Conservation (phyloP, 768 basidiomycete species). For the Phlegmacium glaucopus region DNA sequence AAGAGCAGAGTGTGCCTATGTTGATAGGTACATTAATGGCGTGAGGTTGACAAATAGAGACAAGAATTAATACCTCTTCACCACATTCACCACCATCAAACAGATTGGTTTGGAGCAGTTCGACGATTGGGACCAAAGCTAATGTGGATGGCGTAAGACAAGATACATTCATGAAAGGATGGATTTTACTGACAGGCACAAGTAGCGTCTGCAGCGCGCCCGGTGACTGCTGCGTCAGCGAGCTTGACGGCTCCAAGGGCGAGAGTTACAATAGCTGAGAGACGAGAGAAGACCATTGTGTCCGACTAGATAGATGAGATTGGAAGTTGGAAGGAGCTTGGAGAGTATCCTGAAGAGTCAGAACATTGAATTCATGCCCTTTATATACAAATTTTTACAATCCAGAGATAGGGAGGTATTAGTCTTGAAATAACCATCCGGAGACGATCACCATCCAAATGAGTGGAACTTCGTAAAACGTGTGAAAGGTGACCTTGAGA, state of each 20-base stretch:
- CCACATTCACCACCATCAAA: constrained; percentile 30
- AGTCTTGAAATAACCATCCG: too few species aligned
- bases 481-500: too few species aligned
- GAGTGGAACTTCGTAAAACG: too few species aligned
- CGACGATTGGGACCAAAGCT: constrained; percentile 12
- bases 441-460: too few species aligned
- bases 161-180: not conserved
- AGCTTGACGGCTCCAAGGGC: constrained; percentile 7
- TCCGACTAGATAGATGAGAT: too few species aligned
- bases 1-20: constrained; percentile 13
- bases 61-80: constrained; percentile 26
- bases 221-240: constrained; percentile 11
- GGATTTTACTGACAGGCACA: constrained; percentile 11
- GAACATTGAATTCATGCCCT: too few species aligned
- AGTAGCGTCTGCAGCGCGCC: constrained; percentile 14
- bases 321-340: too few species aligned
- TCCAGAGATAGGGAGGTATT: too few species aligned
- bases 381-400: too few species aligned
- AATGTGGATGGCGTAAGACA: too few species aligned
- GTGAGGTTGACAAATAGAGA: not conserved
- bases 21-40: too few species aligned
- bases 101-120: constrained; percentile 26
- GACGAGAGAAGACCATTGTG: constrained; percentile 10
- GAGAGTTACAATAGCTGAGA: constrained; percentile 7
- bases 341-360: too few species aligned